Evolutionary conservation across 2,329 filamentous ascomycete species (phyloP), one percentile per base, ranked within the genome.

Genomic region (Phialemoniopsis sp.): DNA sequence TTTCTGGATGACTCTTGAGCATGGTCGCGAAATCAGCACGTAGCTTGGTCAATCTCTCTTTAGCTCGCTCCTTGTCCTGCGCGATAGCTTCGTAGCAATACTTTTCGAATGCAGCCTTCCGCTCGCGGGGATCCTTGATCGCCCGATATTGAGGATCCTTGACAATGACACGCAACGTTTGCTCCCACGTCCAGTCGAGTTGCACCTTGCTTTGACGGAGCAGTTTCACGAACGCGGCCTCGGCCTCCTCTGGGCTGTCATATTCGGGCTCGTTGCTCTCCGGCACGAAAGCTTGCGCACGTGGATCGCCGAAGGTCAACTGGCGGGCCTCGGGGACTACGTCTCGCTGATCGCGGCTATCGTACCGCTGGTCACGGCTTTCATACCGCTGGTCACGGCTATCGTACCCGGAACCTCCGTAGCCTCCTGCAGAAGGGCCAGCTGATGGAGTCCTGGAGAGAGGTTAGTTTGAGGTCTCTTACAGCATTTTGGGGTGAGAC

Each of bases 1-100:
- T 97, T 63, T 98, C 93, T 45, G 90, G 89, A 62, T 98, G 91
- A 49, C 89, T 90, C 65, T 85, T 89, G 50, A 98, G 77, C 93
- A 98, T 98, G 40, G 84, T 90, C 51, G 86, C 85, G 64, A 98
- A 98, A 71, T 97, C 93, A 62, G 87, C 77, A 55, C 89, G 87
- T 56, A 97, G 76, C 70, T 96, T 97, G 53, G 87, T 76, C 62
- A 95, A 76, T 58, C 93, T 85, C 66, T 97, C 91, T 64, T 95
- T 91, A 57, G 90, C 90, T 51, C 87, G 86, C 62, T 94, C 89
- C 70, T 94, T 93, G 68, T 98, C 93, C 67, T 96, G 88, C 50
- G 86, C 74, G 51, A 93, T 81, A 63, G 95, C 78, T 60, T 97
- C 89, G 53, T 89, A 76, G 59, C 88, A 89, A 70, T 93, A 98